A percentile compares a stretch with the other conserved stretches of the same genome.
phyloP scores from a whole-genome alignment of 208 protist species.

The Acanthamoeba healyi region DNA sequence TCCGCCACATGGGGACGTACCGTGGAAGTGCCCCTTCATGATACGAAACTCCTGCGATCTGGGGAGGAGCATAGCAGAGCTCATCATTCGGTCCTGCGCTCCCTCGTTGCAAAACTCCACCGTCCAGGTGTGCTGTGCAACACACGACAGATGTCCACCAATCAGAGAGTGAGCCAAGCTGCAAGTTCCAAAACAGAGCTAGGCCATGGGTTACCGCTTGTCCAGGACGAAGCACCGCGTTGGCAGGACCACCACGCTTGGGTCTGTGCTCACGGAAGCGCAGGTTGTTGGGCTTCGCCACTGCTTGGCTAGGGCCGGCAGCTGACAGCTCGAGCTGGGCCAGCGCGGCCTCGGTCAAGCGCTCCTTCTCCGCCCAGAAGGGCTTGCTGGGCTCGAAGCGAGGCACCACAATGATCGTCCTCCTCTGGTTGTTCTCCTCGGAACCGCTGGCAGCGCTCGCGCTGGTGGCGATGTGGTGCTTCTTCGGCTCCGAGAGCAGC shows the following conservation, averaged over 20 bases:
- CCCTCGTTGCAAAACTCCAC: not conserved
- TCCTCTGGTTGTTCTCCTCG: not conserved
- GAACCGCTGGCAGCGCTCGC: not conserved
- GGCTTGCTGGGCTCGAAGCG: not conserved
- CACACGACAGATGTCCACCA: not conserved
- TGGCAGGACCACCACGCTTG: not conserved
- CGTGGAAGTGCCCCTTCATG: not conserved
- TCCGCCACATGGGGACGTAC: not conserved
- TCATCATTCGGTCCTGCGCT: not conserved
- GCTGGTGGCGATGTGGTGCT: not conserved
- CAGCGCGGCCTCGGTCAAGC: not conserved
- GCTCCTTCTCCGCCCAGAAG: not conserved
- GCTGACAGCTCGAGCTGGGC: not conserved
- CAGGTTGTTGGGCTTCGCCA: not conserved
- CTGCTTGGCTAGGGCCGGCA: not conserved
- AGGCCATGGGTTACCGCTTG: too few relatives aligned
- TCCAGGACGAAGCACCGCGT: not conserved
- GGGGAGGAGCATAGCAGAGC: not conserved
- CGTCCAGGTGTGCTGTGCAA: not conserved
- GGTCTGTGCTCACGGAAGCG: not conserved
- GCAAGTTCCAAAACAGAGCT: too few relatives aligned
- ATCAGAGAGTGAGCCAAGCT: not conserved
- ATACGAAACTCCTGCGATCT: not conserved
- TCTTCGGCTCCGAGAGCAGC: not conserved
- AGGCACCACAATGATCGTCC: not conserved